A percentile compares a stretch with the other conserved stretches of the same genome.
These are phyloP conservation scores for Gigaspora rosea DNA, from an alignment of 192 early-diverging fungal genomes.

Conservation along the genomic window DNA sequence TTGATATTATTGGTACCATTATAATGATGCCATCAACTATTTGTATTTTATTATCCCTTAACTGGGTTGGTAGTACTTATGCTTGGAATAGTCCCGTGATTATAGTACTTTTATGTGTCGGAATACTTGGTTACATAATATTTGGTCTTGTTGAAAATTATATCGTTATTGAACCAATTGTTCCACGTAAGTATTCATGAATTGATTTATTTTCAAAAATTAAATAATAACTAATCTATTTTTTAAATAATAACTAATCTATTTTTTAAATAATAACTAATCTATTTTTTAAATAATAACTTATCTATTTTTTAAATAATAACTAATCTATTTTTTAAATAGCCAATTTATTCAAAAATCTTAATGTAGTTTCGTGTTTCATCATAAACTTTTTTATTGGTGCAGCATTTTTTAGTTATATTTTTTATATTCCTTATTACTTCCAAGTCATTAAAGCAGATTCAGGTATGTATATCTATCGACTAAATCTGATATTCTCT, in stretches of 20 bases:
- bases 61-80: conserved; percentile 72
- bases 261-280: neutral
- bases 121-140: conserved; percentile 43
- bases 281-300: too few relatives aligned
- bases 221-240: neutral
- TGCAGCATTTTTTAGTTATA: neutral
- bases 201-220: conserved; percentile 31
- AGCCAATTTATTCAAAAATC: neutral
- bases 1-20: conserved; percentile 67
- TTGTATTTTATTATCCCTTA: conserved; percentile 66
- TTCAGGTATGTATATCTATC: conserved; percentile 13
- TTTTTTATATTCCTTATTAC: conserved; percentile 81
- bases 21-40: conserved; percentile 55
- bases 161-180: conserved; percentile 67
- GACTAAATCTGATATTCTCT: too few relatives aligned
- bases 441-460: conserved; percentile 82
- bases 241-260: neutral
- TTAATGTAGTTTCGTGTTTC: neutral
- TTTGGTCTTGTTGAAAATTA: conserved; percentile 69
- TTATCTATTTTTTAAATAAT: too few relatives aligned
- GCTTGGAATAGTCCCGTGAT: conserved; percentile 64
- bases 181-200: conserved; percentile 47
- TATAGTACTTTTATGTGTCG: conserved; percentile 56
- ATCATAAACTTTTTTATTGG: neutral
- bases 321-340: neutral